Conservation (phyloP, 208 protist species). For the Novymonas esmeraldas region DNA sequence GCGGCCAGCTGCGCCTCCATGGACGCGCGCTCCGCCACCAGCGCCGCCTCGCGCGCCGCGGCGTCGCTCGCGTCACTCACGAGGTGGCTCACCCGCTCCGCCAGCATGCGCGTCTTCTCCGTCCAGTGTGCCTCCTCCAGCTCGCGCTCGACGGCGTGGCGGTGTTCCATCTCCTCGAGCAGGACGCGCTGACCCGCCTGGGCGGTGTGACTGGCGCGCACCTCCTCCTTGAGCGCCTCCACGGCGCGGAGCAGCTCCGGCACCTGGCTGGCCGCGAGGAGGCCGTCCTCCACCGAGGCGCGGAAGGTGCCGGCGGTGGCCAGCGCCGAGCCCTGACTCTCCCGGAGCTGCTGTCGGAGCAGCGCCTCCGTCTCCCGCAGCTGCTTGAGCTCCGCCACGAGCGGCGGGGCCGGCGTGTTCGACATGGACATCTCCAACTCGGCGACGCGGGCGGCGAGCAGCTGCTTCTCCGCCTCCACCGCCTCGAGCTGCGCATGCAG, state of each 20-base stretch:
- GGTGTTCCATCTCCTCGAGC: constrained; percentile 28
- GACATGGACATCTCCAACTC: constrained; percentile 44
- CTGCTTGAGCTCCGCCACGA: constrained; percentile 62
- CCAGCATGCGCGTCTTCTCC: constrained; percentile 27
- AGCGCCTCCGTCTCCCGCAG: constrained; percentile 58
- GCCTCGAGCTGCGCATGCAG: constrained; percentile 57
- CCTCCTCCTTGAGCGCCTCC: constrained; percentile 36
- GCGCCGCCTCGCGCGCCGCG: constrained; percentile 19
- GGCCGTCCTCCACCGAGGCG: constrained; percentile 32
- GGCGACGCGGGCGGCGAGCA: constrained; percentile 37
- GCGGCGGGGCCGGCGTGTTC: constrained; percentile 36
- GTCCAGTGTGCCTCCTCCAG: constrained; percentile 18
- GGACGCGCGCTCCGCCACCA: constrained; percentile 14
- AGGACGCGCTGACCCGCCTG: constrained; percentile 29
- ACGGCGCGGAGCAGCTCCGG: constrained; percentile 30
- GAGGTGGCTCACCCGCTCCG: constrained; percentile 20
- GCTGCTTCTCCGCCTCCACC: constrained; percentile 46
- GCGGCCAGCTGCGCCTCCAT: constrained; percentile 21
- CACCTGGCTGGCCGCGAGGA: constrained; percentile 23
- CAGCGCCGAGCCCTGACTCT: constrained; percentile 30
- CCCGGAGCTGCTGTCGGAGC: constrained; percentile 49
- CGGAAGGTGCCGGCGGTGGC: constrained; percentile 23
- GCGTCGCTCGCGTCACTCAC: constrained; percentile 24
- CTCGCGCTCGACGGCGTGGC: constrained; percentile 28
- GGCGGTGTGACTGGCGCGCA: constrained; percentile 17